A percentile compares a stretch with the other conserved stretches of the same genome.
phyloP scores from a whole-genome alignment of 2,329 filamentous ascomycete genomes.

The Fusarium staphyleae region DNA sequence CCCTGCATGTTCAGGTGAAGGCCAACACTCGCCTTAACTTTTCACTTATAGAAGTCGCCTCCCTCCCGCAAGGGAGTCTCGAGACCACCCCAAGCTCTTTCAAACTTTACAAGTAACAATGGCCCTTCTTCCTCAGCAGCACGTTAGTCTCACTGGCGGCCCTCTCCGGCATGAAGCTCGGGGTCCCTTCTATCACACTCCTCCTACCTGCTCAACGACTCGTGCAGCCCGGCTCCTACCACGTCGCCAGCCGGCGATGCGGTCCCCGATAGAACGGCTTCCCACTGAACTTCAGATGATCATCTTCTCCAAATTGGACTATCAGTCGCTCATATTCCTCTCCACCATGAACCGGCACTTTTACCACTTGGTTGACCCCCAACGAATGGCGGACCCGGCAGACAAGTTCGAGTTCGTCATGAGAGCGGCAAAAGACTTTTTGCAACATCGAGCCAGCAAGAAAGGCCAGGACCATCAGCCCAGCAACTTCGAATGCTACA shows the following conservation, averaged over 20 bases:
- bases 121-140: conserved; percentile 42
- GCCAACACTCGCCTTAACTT: conserved; percentile 11
- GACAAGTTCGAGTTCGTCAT: conserved; percentile 53
- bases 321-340: conserved; percentile 51
- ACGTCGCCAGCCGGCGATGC: conserved; percentile 22
- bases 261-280: conserved; percentile 45
- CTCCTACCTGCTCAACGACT: conserved; percentile 12
- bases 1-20: conserved; percentile 17
- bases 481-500: conserved; percentile 53
- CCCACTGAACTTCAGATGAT: conserved; percentile 46
- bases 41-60: conserved; percentile 37
- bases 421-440: conserved; percentile 51
- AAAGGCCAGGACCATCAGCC: conserved; percentile 49
- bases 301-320: conserved; percentile 49
- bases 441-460: conserved; percentile 49
- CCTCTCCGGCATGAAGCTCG: conserved; percentile 23
- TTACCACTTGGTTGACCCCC: conserved; percentile 45
- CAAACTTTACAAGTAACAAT: conserved; percentile 28
- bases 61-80: conserved; percentile 37
- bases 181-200: conserved; percentile 16
- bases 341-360: conserved; percentile 49
- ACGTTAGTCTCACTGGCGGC: conserved; percentile 17
- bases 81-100: conserved; percentile 26
- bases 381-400: conserved; percentile 43
- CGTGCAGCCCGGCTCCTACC: conserved; percentile 18